Base-by-base conservation (phyloP, 768 basidiomycete genomes). In the Phanerodontia chrysosporium region DNA sequence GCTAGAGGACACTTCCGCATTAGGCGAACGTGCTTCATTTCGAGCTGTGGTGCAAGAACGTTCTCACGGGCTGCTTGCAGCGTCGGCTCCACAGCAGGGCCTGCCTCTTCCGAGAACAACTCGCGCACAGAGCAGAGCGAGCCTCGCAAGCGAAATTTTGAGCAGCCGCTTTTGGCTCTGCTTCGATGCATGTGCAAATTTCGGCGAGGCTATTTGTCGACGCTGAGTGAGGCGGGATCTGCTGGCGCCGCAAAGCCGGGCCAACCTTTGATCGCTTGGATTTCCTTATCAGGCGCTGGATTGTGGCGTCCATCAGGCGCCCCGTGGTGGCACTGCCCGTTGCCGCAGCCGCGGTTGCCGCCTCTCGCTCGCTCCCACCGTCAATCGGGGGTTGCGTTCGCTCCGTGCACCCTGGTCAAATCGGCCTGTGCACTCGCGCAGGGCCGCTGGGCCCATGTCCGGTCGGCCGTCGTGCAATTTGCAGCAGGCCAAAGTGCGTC, bases 261-360 rank as follows among this genome's bases (percentile, higher is more conserved):
- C n/a, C 22, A n/a, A 6, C 32, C 5, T 24, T 48, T 53, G 52
- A 53, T 53, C 52, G 52, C 52, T 16, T 18, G 13, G 22, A 18
- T 39, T 53, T 25, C 52, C 35, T 53, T 53, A 53, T 53, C 52
- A 53, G 52, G 52, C 52, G 52, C 52, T 42, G 36, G 52, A 53
- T 53, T 53, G 52, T 53, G 52, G 52, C 52, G 52, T 53, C 36
- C 36, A 28, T 27, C 32, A 53, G 39, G 35, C 52, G 52, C 52
- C 32, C 52, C 52, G 21, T 53, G 35, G 52, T 53, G 51, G 51
- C 51, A 29, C 51, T 35, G 51, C 51, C 51, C 48, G 10, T 28
- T 49, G 51, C 18, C 39, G 39, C 39, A 42, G 39, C 36, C 22
- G 21, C 16, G 16, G 16, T 53, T 42, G n/a, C 39, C 10, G 39